Conservation (phyloP, 768 basidiomycete species). For the Tylopilus sp. region DNA sequence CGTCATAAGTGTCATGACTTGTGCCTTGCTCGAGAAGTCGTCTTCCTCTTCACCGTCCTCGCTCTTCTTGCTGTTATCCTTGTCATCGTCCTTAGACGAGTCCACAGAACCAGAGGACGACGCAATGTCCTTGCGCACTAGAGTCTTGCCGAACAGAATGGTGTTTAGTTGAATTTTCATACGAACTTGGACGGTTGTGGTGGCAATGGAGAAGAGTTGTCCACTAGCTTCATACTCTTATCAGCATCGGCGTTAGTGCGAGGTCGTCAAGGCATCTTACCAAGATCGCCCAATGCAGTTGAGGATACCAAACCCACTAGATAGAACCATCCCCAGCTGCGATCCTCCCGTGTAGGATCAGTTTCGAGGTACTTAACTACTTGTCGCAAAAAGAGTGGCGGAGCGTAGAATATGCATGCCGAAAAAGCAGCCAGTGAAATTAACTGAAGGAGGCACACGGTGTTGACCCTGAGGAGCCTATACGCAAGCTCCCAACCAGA, state of each 20-base stretch:
- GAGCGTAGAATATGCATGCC: slow-evolving; percentile 64
- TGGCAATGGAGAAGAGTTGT: slow-evolving; percentile 69
- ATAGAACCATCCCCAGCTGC: slow-evolving; percentile 75
- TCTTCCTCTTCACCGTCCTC: slow-evolving; percentile 44
- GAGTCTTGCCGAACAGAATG: slow-evolving; percentile 81
- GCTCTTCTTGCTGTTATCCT: slow-evolving; percentile 13
- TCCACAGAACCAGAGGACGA: slow-evolving; percentile 45
- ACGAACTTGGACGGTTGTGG: slow-evolving; percentile 65
- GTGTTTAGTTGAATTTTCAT: slow-evolving; percentile 77
- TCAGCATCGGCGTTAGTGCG: slow-evolving; percentile 4
- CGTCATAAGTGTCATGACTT: slow-evolving; percentile 96
- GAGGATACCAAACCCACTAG: slow-evolving; percentile 48
- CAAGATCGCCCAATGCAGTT: slow-evolving; percentile 39
- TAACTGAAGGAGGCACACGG: slow-evolving; percentile 36
- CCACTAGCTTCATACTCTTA: slow-evolving; percentile 46
- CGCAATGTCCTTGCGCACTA: slow-evolving; percentile 81
- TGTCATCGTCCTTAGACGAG: slow-evolving; percentile 21
- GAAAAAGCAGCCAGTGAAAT: slow-evolving; percentile 49
- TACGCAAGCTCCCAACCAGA: slow-evolving; percentile 64
- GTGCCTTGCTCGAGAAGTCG: slow-evolving; percentile 63
- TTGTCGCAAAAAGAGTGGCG: slow-evolving; percentile 56
- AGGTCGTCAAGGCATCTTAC: slow-evolving; percentile 31
- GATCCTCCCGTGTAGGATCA: slow-evolving; percentile 52
- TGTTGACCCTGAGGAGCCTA: slow-evolving; percentile 59
- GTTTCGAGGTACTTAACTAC: slow-evolving; percentile 65